Base-by-base conservation (phyloP, 768 basidiomycete genomes). In the Pleurotus sapidus region DNA sequence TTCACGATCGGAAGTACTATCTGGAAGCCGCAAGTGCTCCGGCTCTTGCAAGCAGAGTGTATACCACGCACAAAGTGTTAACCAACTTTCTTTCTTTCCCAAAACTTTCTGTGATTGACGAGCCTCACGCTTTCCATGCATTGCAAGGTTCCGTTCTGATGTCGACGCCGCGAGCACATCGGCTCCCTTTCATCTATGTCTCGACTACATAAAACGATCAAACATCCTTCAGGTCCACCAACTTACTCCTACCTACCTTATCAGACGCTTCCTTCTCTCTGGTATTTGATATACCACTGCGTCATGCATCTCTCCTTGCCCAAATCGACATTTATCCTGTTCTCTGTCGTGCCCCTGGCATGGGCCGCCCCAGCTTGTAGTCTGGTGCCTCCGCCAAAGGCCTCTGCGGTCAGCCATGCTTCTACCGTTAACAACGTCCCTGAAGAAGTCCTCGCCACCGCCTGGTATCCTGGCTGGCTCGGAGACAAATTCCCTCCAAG, bases 381-480 rank as follows among this genome's bases (percentile, higher is more conserved):
- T 49, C 66, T 74, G 49, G 66, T 69, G 38, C 70, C 72, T 11
- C 73, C 69, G 4, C 64, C 51, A 57, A 56, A 57, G 30, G 51
- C 23, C 43, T n/a, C 46, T 24, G 37, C 24, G 11, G 55, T 43
- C 18, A 18, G 38, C 24, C 46, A 38, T 11, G 24, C 54, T 14
- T 38, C 60, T 20, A 43, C 56, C 17, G 55, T 47, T 24, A 54
- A 46, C 40, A 46, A 56, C 24, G 48, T 65, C 4, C 50, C 59
- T 11, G 67, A 64, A 3, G 71, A 73, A 30, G 72, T 76, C n/a
- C 61, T 85, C 15, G 76, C 81, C 3, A 70, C 80, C 30, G 77
- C 78, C 1, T 87, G 83, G 83, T 84, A 79, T 61, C 74, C 84
- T 15, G 77, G 75, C n/a, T 85, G 82, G 81, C 71, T 78, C 54